Evolutionary conservation across 192 early-diverging fungal species (phyloP).

Genomic region (Coemansia sp.): DNA sequence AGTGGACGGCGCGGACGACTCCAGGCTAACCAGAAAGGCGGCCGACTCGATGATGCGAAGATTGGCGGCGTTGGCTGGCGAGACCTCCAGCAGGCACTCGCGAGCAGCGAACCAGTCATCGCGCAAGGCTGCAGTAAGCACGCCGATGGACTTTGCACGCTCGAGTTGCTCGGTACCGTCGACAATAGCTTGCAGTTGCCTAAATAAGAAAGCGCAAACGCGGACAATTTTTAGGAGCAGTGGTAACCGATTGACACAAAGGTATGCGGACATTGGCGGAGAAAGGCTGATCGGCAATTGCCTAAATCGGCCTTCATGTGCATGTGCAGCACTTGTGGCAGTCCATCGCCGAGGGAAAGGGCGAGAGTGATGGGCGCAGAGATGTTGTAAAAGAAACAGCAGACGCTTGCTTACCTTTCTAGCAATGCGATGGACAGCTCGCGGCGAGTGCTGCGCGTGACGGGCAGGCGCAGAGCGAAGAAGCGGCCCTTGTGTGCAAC

Average conservation of each 20-base stretch:
- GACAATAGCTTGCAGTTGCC: constrained; percentile 71
- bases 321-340: background rate
- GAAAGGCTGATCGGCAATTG: constrained; percentile 9
- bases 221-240: constrained; percentile 41
- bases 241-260: constrained; percentile 1
- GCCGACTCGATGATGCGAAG: constrained; percentile 75
- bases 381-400: no score
- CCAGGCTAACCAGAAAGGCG: constrained; percentile 79
- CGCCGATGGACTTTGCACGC: constrained; percentile 51
- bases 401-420: constrained; percentile 35
- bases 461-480: constrained; percentile 66
- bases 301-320: background rate
- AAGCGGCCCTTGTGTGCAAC: constrained; percentile 80
- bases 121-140: constrained; percentile 60
- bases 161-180: constrained; percentile 59
- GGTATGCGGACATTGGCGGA: background rate
- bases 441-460: constrained; percentile 12
- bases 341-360: background rate
- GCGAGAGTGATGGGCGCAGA: constrained; percentile 6
- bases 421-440: constrained; percentile 55
- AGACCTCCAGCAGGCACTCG: constrained; percentile 60
- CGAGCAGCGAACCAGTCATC: constrained; percentile 62
- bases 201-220: constrained; percentile 39
- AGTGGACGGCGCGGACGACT: constrained; percentile 70
- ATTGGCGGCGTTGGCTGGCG: constrained; percentile 62